These are phyloP conservation scores for Brettanomyces sp. DNA, from an alignment of 805 yeast species.

Conservation along the genomic window DNA sequence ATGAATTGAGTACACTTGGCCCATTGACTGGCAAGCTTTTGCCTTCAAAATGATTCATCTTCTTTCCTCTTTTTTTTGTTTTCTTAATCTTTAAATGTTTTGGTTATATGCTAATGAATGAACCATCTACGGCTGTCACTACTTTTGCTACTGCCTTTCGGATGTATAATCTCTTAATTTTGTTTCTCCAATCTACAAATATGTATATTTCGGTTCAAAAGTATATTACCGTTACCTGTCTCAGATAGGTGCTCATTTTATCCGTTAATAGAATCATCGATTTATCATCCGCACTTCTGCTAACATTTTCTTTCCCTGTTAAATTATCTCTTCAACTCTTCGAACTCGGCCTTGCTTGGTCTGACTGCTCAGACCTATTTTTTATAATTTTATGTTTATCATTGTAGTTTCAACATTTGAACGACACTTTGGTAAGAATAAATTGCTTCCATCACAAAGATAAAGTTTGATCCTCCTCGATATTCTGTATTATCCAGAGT, in stretches of 20 bases:
- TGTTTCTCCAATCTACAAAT: no score
- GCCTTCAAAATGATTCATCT: conserved; percentile 6
- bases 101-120: neutral
- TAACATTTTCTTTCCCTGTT: no score
- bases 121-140: neutral
- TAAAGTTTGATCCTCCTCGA: conserved; percentile 93
- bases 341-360: neutral
- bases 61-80: neutral
- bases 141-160: neutral
- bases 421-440: neutral
- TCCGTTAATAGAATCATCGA: no score
- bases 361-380: conserved; percentile 1
- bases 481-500: conserved; percentile 90
- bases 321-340: no score
- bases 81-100: neutral
- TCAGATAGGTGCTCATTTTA: no score
- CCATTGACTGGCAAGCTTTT: conserved; percentile 15
- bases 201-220: no score
- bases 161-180: neutral
- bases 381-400: neutral
- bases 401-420: neutral
- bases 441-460: conserved; percentile 28
- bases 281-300: no score
- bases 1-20: conserved; percentile 36
- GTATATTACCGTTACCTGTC: no score